Evolutionary conservation across 78 protist species (phyloP), one percentile per base, ranked within the genome.

Genomic region (Dictyostelium brefeldianum): DNA sequence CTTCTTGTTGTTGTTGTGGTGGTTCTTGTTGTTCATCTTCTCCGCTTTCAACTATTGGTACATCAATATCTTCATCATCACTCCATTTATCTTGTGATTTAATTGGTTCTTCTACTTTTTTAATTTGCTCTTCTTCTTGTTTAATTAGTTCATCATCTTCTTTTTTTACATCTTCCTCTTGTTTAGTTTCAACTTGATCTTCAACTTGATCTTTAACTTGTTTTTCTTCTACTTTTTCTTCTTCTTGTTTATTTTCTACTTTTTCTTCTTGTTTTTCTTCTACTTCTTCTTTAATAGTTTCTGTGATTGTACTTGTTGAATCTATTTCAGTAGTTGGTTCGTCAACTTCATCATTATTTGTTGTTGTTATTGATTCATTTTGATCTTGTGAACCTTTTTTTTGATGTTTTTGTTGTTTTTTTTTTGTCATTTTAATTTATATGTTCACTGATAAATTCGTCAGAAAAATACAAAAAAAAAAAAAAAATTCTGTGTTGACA

Each of bases 311-410:
- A 9, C 54, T 46, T n/a, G 29, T 12, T 46, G 18, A 29, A 74
- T n/a, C 57, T 14, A 6, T 9, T 41, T 18, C 62, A 14, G 67
- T 53, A 50, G 25, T 50, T 25, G 41, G 43, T 57, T 79, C 74
- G 41, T 22, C 14, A 46, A 14, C 15, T 47, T 46, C 59, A 12
- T n/a, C 59, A 31, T 67, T 57, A 20, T 36, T 36, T 36, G 43
- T 36, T 36, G 43, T 36, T 36, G 1, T 2, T 3, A 36, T 36
- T 36, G 43, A 36, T 36, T 36, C 51, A 67, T 53, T 67, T 27
- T 82, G 64, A 80, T 80, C 56, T 20, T 80, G 85, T 80, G 47
- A 43, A 59, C 17, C 15, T 46, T 83, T 83, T 62, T 71, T 83
- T 51, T 73, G 78, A 67, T 83, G 65, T 70, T 57, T 73, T 17